phyloP scores from a whole-genome alignment of 2,329 filamentous ascomycete genomes.

The Tolypocladium capitatum region DNA sequence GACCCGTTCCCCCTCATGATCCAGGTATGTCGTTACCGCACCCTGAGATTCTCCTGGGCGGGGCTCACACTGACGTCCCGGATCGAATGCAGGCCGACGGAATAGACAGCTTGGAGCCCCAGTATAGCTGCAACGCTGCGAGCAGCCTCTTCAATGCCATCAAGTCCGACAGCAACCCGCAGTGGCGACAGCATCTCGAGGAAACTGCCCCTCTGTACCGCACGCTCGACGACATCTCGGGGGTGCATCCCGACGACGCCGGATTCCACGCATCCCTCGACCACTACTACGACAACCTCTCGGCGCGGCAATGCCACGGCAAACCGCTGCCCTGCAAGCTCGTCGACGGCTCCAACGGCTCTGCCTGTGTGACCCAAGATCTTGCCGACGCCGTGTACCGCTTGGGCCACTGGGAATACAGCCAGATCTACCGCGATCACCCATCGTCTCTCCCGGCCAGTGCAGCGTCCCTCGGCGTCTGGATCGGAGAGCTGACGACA shows the following conservation, averaged over 20 bases:
- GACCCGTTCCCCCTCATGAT: slow-evolving; percentile 32
- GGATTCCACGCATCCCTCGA: slow-evolving; percentile 63
- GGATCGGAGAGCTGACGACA: slow-evolving; percentile 55
- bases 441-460: slow-evolving; percentile 48
- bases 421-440: slow-evolving; percentile 59
- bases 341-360: slow-evolving; percentile 28
- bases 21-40: slow-evolving; percentile 16
- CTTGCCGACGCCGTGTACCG: slow-evolving; percentile 60
- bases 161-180: slow-evolving; percentile 25
- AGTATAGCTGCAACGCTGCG: slow-evolving; percentile 51
- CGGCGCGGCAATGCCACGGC: slow-evolving; percentile 61
- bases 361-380: slow-evolving; percentile 46
- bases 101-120: slow-evolving; percentile 62
- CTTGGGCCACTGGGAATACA: slow-evolving; percentile 70
- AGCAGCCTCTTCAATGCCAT: slow-evolving; percentile 27
- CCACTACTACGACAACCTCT: slow-evolving; percentile 78
- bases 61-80: neutral
- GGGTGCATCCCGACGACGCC: slow-evolving; percentile 38
- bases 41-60: neutral
- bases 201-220: slow-evolving; percentile 40
- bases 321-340: slow-evolving; percentile 59
- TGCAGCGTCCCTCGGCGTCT: slow-evolving; percentile 54
- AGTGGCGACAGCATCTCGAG: slow-evolving; percentile 53
- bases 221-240: slow-evolving; percentile 54
- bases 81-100: slow-evolving; percentile 26